Evolutionary conservation across 306 rosid species (phyloP).

Genomic region (Medicago truncatula): MtrunA17r5.0-ANR NC_053042.1:42316501-42317000

Average conservation of each 20-base stretch:
- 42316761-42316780: not conserved
- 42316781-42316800: not conserved
- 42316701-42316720: constrained; percentile 14
- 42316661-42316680: constrained; percentile 10
- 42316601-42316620: constrained; percentile 60
- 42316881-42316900: too few relatives aligned
- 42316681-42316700: not conserved
- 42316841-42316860: too few relatives aligned
- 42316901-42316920: too few relatives aligned
- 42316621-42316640: constrained; percentile 56
- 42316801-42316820: too few relatives aligned
- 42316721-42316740: constrained; percentile 5
- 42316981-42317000: too few relatives aligned
- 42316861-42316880: too few relatives aligned
- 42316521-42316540: constrained; percentile 46
- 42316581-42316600: constrained; percentile 42
- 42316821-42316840: too few relatives aligned
- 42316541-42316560: constrained; percentile 49
- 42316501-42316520: constrained; percentile 39
- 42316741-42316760: not conserved
- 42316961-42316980: too few relatives aligned
- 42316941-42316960: too few relatives aligned
- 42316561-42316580: constrained; percentile 23
- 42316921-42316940: too few relatives aligned
- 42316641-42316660: not conserved